Percentiles rank a stretch among this genome's conserved stretches.
Conservation (phyloP, 2,329 filamentous ascomycete genomes). For the Myotisia sp. region DNA sequence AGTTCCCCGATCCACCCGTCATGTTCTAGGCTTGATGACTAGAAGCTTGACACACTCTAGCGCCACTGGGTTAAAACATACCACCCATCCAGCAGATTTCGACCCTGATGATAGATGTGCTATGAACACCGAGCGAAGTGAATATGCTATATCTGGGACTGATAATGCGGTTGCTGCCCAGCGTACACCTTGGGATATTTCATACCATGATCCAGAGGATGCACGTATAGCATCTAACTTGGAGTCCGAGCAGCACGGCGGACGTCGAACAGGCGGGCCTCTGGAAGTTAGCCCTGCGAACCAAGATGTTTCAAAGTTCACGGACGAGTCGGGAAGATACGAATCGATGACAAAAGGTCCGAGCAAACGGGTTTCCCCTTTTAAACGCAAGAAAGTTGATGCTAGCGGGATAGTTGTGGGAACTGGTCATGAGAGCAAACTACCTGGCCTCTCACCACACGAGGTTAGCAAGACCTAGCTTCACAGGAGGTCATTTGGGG, state of each 20-base stretch:
- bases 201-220: slow-evolving; percentile 51
- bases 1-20: too few species aligned
- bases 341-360: slow-evolving; percentile 24
- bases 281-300: slow-evolving; percentile 50
- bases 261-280: slow-evolving; percentile 34
- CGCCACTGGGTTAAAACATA: not conserved
- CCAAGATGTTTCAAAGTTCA: slow-evolving; percentile 39
- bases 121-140: slow-evolving; percentile 50
- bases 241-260: slow-evolving; percentile 29
- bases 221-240: slow-evolving; percentile 26
- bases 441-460: too few species aligned
- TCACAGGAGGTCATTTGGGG: too few species aligned
- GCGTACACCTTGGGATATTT: slow-evolving; percentile 54
- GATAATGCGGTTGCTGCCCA: slow-evolving; percentile 46
- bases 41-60: too few species aligned
- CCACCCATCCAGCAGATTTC: too few species aligned
- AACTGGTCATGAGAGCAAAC: not conserved
- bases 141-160: slow-evolving; percentile 54
- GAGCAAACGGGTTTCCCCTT: slow-evolving; percentile 26
- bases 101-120: slow-evolving; percentile 40
- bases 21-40: too few species aligned
- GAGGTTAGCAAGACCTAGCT: too few species aligned
- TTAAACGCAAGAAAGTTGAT: slow-evolving; percentile 21
- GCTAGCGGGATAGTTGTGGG: slow-evolving; percentile 5
- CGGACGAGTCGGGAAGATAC: slow-evolving; percentile 33